phyloP scores from a whole-genome alignment of 1,284 basidiomycete species.

The Moesziomyces sp. region DNA sequence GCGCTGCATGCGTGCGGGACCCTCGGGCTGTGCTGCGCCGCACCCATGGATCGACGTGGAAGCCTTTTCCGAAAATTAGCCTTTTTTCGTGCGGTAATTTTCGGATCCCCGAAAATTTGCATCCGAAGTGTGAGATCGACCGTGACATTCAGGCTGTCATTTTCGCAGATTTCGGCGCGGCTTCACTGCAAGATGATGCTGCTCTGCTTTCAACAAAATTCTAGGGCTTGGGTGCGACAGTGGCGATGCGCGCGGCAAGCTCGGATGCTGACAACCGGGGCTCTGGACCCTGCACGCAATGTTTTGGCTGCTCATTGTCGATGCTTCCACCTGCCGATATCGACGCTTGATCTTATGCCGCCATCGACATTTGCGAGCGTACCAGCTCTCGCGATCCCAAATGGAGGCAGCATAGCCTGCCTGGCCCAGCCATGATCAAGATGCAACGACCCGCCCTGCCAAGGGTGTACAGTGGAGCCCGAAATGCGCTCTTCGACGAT shows the following conservation, averaged over 20 bases:
- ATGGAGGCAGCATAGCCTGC: not conserved
- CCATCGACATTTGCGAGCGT: too few species aligned
- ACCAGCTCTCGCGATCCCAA: too few species aligned
- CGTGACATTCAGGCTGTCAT: not conserved
- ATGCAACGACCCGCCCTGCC: slow-evolving; percentile 22
- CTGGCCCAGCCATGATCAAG: slow-evolving; percentile 18
- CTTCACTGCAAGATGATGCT: slow-evolving; percentile 30
- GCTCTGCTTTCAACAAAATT: slow-evolving; percentile 3
- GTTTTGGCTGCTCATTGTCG: not conserved
- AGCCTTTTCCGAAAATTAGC: slow-evolving; percentile 9
- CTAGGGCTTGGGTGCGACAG: not conserved
- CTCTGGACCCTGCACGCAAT: not conserved
- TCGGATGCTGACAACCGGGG: not conserved
- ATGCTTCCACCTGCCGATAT: too few species aligned
- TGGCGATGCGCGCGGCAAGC: not conserved
- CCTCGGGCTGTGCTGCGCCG: slow-evolving; percentile 8
- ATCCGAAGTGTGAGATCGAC: not conserved
- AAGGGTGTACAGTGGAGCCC: slow-evolving; percentile 23
- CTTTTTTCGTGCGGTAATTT: slow-evolving; percentile 6
- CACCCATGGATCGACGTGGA: slow-evolving; percentile 43
- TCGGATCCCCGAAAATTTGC: not conserved
- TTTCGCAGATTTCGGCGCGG: not conserved
- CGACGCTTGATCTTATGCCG: too few species aligned
- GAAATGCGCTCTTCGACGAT: slow-evolving; percentile 34
- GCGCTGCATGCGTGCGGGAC: not conserved